Base-by-base conservation (phyloP, 345 rosid genomes). In the Turritis glabra region DNA sequence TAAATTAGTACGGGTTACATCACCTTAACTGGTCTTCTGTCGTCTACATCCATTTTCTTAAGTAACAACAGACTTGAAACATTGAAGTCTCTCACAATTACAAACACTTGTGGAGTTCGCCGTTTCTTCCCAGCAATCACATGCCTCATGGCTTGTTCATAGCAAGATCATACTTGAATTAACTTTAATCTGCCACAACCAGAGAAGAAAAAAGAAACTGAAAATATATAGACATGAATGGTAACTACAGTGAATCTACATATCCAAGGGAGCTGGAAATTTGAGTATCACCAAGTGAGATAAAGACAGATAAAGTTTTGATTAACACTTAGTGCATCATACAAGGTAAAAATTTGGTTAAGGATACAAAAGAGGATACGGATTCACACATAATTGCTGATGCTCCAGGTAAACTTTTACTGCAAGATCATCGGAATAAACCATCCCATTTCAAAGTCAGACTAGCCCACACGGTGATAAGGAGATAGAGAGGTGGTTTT, bases 351-450 rank as follows among this genome's bases (percentile, higher is more conserved):
- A 50, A n/a, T 54, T 57, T 33, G 69, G 44, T 48, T 1, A 86
- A 90, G 96, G 99, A 94, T 94, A 94, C 88, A 84, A 75, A 82
- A 87, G 82, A 91, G 97, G 98, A 91, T 95, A 95, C 96, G 80
- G 85, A 72, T 59, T 84, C 59, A 78, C 82, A 79, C 78, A 84
- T 76, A 51, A 41, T 11, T 80, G 86, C 85, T n/a, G 76, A 84
- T 87, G 88, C 90, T 87, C 81, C 85, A 76, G 21, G 19, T 63
- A 74, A 79, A 78, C 79, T 84, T 80, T 67, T 79, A 89, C 96
- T 85, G 96, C 95, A 90, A 77, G 60, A 73, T 82, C 75, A 68
- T 71, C 59, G 52, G 80, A 77, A 78, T 41, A 72, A 75, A 73
- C 37, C 64, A 55, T 23, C 52, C 56, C 15, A 33, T 33, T 65